Evolutionary conservation across 1,139 yeast species (phyloP), one percentile per base, ranked within the genome.

Genomic region (Lodderomyces pseudojiufengensis): DNA sequence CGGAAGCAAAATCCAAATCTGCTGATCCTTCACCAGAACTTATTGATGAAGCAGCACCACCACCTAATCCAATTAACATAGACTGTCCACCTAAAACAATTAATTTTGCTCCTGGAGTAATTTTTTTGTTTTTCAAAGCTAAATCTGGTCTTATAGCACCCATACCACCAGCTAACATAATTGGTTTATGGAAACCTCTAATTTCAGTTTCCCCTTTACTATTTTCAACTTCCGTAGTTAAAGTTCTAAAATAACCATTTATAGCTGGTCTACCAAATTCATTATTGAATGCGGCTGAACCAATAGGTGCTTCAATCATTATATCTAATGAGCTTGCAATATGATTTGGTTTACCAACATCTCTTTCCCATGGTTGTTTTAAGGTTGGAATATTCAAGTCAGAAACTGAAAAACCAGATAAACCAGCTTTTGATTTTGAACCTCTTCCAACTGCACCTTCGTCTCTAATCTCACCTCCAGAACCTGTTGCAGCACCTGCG

Each of bases 391-490:
- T 90, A 46, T 79, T 72, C 57, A 94, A 75, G 61, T 94, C 98
- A 31, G 95, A 82, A 12, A 88, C 97, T 7, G 95, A 77, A 62
- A 80, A 94, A 5, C 99, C 99, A 37, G 95, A 74, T 46, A 94
- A 73, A 38, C 99, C 99, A 52, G 97, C 95, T 64, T 92, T 92
- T 29, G 97, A 80, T 61, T 87, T 86, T 18, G 98, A 92, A 36
- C 99, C 99, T 60, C 97, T 79, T 46, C 99, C 99, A 14, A 92
- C 96, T 21, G 99, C 98, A 65, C 97, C 98, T 67, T 94, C 99
- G 61, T 94, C 99, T 73, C 99, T 85, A 53, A 94, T 94, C 65
- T 94, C 99, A 67, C 99, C 99, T 61, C 99, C 99, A 14, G 98
- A 90, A 47, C 99, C 99, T 13, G 99, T 94, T 26, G 99, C 96